These are phyloP conservation scores for Citrus trifoliata DNA, from an alignment of 345 rosid genomes.

Conservation along the genomic window DNA sequence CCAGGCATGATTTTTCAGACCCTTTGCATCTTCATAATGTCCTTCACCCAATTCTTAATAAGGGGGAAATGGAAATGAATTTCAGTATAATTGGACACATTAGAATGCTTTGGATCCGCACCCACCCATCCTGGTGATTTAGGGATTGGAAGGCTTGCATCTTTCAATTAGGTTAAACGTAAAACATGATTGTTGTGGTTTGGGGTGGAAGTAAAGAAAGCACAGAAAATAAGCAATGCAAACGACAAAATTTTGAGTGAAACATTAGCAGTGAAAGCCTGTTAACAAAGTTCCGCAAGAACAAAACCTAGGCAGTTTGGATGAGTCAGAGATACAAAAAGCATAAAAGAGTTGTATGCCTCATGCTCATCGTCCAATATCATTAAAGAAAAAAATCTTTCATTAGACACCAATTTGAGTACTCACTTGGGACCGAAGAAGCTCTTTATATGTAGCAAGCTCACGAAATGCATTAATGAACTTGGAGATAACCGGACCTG, in stretches of 20 bases:
- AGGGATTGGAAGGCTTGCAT: not conserved
- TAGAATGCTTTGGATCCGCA: too few relatives aligned
- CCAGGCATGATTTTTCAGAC: not conserved
- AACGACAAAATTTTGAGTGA: not conserved
- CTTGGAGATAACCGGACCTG: slow-evolving; percentile 79
- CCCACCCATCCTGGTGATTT: not conserved
- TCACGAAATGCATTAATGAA: slow-evolving; percentile 71
- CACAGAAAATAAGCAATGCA: not conserved
- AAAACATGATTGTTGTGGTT: not conserved
- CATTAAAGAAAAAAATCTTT: not conserved
- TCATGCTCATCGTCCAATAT: not conserved
- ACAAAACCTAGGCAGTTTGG: not conserved
- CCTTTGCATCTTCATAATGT: not conserved
- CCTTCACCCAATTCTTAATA: not conserved
- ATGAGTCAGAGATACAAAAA: not conserved
- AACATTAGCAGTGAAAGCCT: not conserved
- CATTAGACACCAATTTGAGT: slow-evolving; percentile 11
- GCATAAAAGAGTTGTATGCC: not conserved
- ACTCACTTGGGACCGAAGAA: slow-evolving; percentile 80
- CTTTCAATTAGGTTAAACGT: not conserved
- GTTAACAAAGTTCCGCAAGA: not conserved
- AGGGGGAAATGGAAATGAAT: not conserved
- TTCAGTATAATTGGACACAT: not conserved
- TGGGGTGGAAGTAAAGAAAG: not conserved
- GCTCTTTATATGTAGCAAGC: slow-evolving; percentile 75